Evolutionary conservation across 495 filamentous ascomycete genomes (phyloP), one percentile per base, ranked within the genome.

Genomic region (Lasiosphaeria hispida): DNA sequence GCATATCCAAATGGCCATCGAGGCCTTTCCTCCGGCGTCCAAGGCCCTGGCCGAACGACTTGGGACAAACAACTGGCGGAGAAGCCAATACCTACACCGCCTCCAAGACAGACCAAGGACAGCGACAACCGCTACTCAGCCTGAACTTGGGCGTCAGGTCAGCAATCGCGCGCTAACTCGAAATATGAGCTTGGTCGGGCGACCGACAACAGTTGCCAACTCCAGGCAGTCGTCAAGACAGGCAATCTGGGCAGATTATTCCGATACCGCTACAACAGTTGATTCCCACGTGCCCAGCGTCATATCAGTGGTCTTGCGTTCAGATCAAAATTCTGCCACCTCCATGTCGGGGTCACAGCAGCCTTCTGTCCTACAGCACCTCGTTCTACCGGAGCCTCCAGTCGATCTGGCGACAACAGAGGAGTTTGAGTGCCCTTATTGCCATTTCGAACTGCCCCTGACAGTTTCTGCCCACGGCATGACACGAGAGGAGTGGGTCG

Each of bases 401-500:
- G 37, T 54, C 34, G 36, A 48, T 18, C 19, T 41, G 4, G 54
- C 47, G 14, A 30, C 10, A 14, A 38, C n/a, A 10, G 17, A 48
- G 4, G 13, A 11, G 5, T 63, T 63, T 35, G 9, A 52, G 17
- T 66, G 64, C 30, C 62, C 48, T 7, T 61, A 56, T 34, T 66
- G 64, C 34, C 49, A 40, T 40, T 50, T 53, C 10, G 61, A 66
- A 33, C 39, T 66, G 36, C 59, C 59, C 10, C 38, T 61, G 14
- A 30, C 13, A 2, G 36, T 66, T 11, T 41, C 45, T 18, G 36
- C 11, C 6, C n/a, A 55, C 6, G 37, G n/a, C 2, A 53, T 57
- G 55, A 55, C 57, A 1, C 35, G 15, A 4, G 43, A 58, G 0
- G 64, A 64, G 10, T 66, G 64, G 64, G 35, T 15, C 8, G 53